Conservation (phyloP, 768 basidiomycete species). For the Suillus weaverae region DNA sequence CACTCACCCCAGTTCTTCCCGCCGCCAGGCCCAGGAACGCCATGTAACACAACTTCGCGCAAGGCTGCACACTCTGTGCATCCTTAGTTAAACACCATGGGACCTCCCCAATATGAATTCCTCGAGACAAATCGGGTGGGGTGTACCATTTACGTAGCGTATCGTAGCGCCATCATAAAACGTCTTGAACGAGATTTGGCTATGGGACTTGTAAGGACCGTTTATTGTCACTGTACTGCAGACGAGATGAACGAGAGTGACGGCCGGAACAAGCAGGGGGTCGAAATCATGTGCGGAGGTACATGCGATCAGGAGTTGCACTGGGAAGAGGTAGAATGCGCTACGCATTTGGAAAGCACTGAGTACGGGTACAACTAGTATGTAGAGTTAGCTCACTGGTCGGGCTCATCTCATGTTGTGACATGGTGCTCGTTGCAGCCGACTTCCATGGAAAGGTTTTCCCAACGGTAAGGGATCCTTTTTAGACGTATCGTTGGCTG, state of each 20-base stretch:
- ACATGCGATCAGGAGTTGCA: constrained; percentile 25
- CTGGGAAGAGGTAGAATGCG: constrained; percentile 21
- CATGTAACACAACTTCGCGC: no score
- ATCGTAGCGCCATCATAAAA: constrained; percentile 9
- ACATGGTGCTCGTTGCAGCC: constrained; percentile 15
- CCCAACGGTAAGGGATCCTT: neutral
- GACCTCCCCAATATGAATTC: constrained; percentile 20
- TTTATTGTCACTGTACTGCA: constrained; percentile 13
- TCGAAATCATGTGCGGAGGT: constrained; percentile 12
- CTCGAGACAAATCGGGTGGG: neutral
- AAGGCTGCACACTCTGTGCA: neutral
- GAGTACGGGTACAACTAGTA: neutral
- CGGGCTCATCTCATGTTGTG: constrained; percentile 27
- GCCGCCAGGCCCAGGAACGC: no score
- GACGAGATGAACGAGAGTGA: constrained; percentile 18
- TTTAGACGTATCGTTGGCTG: neutral
- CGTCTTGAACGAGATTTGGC: neutral
- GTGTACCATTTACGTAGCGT: neutral
- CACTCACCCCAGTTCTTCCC: no score
- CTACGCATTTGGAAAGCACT: neutral
- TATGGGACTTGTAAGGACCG: neutral
- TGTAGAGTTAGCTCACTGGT: constrained; percentile 16
- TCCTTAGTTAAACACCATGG: constrained; percentile 10
- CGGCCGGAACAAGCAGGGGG: neutral
- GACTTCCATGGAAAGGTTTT: constrained; percentile 20